A percentile compares a stretch with the other conserved stretches of the same genome.
Evolutionary conservation across 202 grass and related monocot species (phyloP).

Genomic region (Bolboschoenoplectus hybrid): DNA sequence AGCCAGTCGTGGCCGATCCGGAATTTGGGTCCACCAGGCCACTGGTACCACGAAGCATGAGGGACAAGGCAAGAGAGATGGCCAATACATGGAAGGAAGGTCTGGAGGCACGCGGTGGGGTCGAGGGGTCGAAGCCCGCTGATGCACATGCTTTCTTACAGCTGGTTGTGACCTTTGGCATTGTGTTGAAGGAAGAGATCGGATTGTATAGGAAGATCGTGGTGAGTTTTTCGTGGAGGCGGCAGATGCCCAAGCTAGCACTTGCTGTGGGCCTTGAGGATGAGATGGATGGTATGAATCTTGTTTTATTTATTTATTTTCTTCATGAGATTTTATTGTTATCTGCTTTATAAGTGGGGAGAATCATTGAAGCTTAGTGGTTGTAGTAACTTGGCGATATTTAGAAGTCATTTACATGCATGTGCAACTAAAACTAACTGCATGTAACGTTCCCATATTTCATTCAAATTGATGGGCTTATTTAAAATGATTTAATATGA

Average conservation of each 20-base stretch:
- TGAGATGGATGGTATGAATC: conserved; percentile 65
- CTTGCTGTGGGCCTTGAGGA: conserved; percentile 74
- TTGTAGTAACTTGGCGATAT: conserved; percentile 10
- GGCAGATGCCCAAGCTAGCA: conserved; percentile 85
- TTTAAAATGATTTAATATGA: conserved; percentile 1
- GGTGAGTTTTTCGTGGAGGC: conserved; percentile 73
- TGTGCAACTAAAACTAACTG: background rate
- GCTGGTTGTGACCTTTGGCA: conserved; percentile 66
- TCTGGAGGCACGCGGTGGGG: conserved; percentile 57
- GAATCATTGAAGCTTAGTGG: background rate
- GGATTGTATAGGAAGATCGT: conserved; percentile 64
- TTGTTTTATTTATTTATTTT: conserved; percentile 27
- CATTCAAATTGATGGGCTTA: background rate
- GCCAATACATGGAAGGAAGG: conserved; percentile 75
- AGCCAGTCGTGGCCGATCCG: conserved; percentile 63
- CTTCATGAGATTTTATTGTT: conserved; percentile 17
- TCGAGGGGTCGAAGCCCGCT: conserved; percentile 68
- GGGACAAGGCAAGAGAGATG: conserved; percentile 59
- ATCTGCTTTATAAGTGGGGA: background rate
- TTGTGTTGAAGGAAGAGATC: conserved; percentile 61
- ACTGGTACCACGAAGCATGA: conserved; percentile 50
- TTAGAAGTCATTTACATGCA: background rate
- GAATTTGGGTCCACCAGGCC: conserved; percentile 55
- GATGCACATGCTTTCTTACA: conserved; percentile 81
- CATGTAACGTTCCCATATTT: background rate